These are phyloP conservation scores for Porogramme epimiltina DNA, from an alignment of 1,284 basidiomycete genomes.

Conservation along the genomic window DNA sequence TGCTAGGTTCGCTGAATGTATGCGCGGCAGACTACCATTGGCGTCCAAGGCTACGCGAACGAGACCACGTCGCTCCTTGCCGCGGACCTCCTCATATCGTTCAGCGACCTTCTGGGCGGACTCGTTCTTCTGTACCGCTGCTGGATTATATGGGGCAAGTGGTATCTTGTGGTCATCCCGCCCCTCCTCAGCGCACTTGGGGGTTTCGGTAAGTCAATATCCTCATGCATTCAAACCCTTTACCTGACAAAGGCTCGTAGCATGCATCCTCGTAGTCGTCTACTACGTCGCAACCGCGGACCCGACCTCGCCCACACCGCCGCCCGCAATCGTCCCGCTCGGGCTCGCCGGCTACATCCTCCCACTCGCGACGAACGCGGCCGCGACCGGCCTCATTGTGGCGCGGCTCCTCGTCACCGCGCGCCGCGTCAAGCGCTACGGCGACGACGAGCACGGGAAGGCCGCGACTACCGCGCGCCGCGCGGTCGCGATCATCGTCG, in stretches of 20 bases:
- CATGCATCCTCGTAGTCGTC: constrained; percentile 3
- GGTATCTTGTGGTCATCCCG: constrained; percentile 30
- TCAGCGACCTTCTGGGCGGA: constrained; percentile 40
- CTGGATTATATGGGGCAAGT: constrained; percentile 38
- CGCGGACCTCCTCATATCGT: constrained; percentile 36
- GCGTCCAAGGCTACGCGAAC: constrained; percentile 24
- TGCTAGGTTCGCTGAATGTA: neutral
- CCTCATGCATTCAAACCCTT: neutral
- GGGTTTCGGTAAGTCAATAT: constrained; percentile 33
- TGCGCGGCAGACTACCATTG: constrained; percentile 3
- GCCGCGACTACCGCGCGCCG: constrained; percentile 8
- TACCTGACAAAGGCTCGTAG: neutral
- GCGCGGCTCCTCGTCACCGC: constrained; percentile 34
- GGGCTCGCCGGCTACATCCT: constrained; percentile 33
- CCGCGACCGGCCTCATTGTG: constrained; percentile 41
- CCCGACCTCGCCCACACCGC: neutral
- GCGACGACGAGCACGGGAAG: neutral
- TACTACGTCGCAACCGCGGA: constrained; percentile 4
- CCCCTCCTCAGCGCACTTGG: constrained; percentile 34
- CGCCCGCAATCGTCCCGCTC: constrained; percentile 8
- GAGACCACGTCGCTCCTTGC: constrained; percentile 33
- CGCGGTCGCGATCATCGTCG: constrained; percentile 39
- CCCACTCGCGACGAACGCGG: constrained; percentile 39
- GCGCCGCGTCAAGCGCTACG: constrained; percentile 2
- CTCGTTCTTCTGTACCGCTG: constrained; percentile 41